These are phyloP conservation scores for Ettlia oleoabundans DNA, from an alignment of 139 green algal species.

Conservation along the genomic window DNA sequence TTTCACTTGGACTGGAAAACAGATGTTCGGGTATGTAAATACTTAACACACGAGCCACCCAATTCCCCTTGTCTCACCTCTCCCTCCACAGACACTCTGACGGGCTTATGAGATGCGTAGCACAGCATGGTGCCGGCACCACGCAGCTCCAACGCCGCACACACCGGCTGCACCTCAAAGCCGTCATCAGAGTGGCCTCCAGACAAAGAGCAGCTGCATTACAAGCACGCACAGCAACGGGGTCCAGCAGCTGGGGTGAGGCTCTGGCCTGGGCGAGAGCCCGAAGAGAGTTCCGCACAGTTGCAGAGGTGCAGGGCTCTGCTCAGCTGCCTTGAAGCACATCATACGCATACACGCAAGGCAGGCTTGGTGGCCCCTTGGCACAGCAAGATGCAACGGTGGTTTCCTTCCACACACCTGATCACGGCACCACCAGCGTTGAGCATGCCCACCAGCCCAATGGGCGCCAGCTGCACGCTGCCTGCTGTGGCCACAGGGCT, in stretches of 20 bases:
- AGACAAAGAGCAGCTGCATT: slow-evolving; percentile 4
- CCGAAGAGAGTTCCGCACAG: too few species aligned
- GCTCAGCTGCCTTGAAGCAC: not conserved
- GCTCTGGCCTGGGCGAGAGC: not conserved
- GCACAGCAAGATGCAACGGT: not conserved
- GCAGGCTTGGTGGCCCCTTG: not conserved
- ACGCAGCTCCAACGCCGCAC: slow-evolving; percentile 21
- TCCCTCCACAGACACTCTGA: not conserved
- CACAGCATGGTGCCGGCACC: slow-evolving; percentile 38
- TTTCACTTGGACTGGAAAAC: too few species aligned
- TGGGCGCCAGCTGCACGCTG: slow-evolving; percentile 54
- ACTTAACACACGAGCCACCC: too few species aligned
- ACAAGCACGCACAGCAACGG: not conserved
- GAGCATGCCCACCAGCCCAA: slow-evolving; percentile 77
- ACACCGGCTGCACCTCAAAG: slow-evolving; percentile 14
- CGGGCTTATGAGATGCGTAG: slow-evolving; percentile 27
- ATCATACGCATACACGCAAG: not conserved
- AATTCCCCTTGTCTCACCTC: too few species aligned
- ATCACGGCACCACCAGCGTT: slow-evolving; percentile 79
- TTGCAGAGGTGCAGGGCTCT: too few species aligned
- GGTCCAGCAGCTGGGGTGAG: too few species aligned
- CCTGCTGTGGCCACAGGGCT: slow-evolving; percentile 30
- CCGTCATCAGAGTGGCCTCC: slow-evolving; percentile 18
- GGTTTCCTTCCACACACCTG: slow-evolving; percentile 27
- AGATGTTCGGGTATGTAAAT: too few species aligned